These are phyloP conservation scores for Stephanodiscus minutulus DNA, from an alignment of 108 stramenopile species.

Conservation along the genomic window DNA sequence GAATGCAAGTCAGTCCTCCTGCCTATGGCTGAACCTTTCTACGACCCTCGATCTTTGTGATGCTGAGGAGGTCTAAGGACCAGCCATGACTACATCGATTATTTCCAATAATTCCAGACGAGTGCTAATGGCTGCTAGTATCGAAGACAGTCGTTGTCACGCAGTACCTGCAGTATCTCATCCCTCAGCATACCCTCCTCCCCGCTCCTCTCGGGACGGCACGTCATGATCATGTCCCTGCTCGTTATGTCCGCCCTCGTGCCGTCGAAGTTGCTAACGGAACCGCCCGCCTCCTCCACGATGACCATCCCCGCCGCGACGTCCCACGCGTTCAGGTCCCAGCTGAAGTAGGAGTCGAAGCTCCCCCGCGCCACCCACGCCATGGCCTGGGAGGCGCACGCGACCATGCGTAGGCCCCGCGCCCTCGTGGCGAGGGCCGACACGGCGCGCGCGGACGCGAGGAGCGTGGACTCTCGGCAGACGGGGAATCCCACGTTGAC, in stretches of 20 bases:
- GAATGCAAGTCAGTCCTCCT: too few relatives aligned
- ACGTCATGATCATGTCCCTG: constrained; percentile 55
- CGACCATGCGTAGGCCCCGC: constrained; percentile 79
- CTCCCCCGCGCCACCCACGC: constrained; percentile 85
- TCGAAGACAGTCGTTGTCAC: constrained; percentile 41
- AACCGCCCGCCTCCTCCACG: constrained; percentile 75
- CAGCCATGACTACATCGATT: too few relatives aligned
- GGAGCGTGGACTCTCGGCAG: constrained; percentile 64
- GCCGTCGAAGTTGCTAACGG: constrained; percentile 70
- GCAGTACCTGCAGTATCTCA: constrained; percentile 40
- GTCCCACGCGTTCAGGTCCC: constrained; percentile 87
- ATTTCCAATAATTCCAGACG: too few relatives aligned
- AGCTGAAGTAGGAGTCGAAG: constrained; percentile 76
- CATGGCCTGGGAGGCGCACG: constrained; percentile 78
- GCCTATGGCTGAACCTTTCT: too few relatives aligned
- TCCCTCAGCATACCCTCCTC: constrained; percentile 37
- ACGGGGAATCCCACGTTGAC: constrained; percentile 78
- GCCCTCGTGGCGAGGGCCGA: constrained; percentile 73
- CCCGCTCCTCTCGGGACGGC: constrained; percentile 27
- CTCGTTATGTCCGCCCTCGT: constrained; percentile 40
- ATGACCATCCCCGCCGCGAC: constrained; percentile 76
- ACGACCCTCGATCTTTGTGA: too few relatives aligned
- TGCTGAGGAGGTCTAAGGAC: too few relatives aligned
- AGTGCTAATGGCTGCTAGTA: too few relatives aligned
- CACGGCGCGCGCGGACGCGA: constrained; percentile 69